Conservation (phyloP, 1,139 yeast genomes). For the Magnusiomyces magnusii region DNA sequence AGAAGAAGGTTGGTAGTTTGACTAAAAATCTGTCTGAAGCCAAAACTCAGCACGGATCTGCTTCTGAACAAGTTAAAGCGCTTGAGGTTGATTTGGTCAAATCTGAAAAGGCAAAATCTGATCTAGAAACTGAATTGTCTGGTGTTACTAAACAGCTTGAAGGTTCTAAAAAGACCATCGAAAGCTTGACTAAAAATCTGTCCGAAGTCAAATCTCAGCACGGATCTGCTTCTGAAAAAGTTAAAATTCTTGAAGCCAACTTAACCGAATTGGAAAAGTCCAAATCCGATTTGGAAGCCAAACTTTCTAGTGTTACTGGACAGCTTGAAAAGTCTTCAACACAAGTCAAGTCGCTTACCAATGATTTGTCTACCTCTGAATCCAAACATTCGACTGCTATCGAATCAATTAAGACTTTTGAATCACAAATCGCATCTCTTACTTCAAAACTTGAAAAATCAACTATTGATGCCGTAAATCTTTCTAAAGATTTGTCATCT, state of each 20-base stretch:
- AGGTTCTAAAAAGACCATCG: background rate
- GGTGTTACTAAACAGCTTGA: background rate
- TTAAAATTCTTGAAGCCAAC: background rate
- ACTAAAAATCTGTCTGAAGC: too few relatives aligned
- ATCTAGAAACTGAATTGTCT: too few relatives aligned
- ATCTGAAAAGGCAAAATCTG: too few relatives aligned
- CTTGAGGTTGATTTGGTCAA: too few relatives aligned
- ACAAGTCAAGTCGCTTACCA: background rate
- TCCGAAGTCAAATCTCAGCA: background rate
- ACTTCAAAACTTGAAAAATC: background rate
- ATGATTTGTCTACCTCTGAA: background rate
- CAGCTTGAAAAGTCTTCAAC: background rate
- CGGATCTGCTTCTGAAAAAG: background rate
- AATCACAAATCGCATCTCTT: background rate
- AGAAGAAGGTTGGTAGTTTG: too few relatives aligned
- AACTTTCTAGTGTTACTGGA: background rate
- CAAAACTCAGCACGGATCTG: too few relatives aligned
- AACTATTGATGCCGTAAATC: background rate
- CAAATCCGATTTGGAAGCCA: background rate
- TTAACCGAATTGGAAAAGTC: background rate
- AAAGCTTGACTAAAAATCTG: background rate
- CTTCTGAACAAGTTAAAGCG: too few relatives aligned
- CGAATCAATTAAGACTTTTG: background rate
- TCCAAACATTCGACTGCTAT: background rate
- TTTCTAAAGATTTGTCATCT: conserved; percentile 2